Evolutionary conservation across 116 monocot species (phyloP), one percentile per base, ranked within the genome.

Genomic region (Dioscorea cayenensis): DNA sequence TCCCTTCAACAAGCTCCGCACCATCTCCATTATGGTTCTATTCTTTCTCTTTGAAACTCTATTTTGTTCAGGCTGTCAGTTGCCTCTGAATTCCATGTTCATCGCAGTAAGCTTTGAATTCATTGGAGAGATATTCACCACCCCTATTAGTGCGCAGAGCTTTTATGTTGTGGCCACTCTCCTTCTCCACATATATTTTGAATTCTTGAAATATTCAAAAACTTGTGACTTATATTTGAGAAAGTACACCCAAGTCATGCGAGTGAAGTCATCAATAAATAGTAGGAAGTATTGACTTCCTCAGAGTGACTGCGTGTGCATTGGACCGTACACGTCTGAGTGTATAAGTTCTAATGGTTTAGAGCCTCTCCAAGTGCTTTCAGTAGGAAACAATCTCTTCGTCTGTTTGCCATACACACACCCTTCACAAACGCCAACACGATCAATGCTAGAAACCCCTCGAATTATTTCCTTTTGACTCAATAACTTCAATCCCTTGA

Each of bases 181-280:
- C 60, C 18, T 71, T 71, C 36, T 71, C 71, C 36, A 59, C 29
- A 29, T 59, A 35, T 59, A 13, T 13, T 7, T 35, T 71, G 32
- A 71, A 71, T 71, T 7, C 18, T 32, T 2, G 36, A 71, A 71
- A 5, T 35, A 35, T 6, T 71, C 29, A 60, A 71, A 71, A 0
- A 19, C 60, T 29, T 35, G 29, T 29, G 29, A 29, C 71, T 64
- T 17, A 29, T 60, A 59, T 59, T 4, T 71, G 19, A 12, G 29
- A 17, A 60, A 71, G 71, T 23, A 71, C 55, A 71, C 60, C 58
- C 60, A 60, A 4, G 28, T 71, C 71, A 71, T 71, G n/a, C 60
- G 71, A 28, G 71, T 32, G 60, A 35, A 71, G 36, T 71, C 25
- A 59, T 60, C 27, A 28, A 59, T 71, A 25, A 71, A 71, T 22